phyloP scores from a whole-genome alignment of 805 yeast genomes.

The Saturnispora hagleri region DNA sequence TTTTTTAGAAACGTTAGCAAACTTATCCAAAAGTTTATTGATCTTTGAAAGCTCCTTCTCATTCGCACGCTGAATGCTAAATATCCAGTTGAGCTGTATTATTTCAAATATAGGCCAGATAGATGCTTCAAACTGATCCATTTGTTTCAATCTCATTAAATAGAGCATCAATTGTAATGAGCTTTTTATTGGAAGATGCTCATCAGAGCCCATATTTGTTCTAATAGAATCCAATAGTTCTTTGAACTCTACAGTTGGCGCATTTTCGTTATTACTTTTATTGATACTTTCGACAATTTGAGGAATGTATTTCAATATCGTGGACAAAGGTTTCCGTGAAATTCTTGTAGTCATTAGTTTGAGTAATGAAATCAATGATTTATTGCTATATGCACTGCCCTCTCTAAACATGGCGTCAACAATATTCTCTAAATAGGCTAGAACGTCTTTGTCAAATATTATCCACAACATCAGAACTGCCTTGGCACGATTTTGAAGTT shows the following conservation, averaged over 20 bases:
- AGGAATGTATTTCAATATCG: slow-evolving; percentile 14
- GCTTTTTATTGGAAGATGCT: slow-evolving; percentile 7
- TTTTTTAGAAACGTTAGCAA: background rate
- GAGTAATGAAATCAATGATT: slow-evolving; percentile 8
- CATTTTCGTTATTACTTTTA: slow-evolving; percentile 1
- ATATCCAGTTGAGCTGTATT: slow-evolving; percentile 7
- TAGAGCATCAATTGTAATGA: slow-evolving; percentile 11
- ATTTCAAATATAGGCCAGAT: slow-evolving; percentile 2
- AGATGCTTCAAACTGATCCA: background rate
- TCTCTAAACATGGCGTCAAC: slow-evolving; percentile 14
- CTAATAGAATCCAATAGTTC: slow-evolving; percentile 11
- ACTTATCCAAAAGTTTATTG: slow-evolving; percentile 6
- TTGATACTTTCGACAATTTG: slow-evolving; percentile 15
- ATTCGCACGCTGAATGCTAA: slow-evolving; percentile 1
- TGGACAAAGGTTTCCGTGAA: slow-evolving; percentile 14
- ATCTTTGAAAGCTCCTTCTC: slow-evolving; percentile 6
- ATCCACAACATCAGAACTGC: slow-evolving; percentile 23
- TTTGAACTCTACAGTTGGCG: slow-evolving; percentile 9
- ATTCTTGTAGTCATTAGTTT: slow-evolving; percentile 6
- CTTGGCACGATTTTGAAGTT: slow-evolving; percentile 25
- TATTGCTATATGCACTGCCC: slow-evolving; percentile 7
- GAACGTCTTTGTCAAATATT: slow-evolving; percentile 23
- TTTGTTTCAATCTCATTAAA: slow-evolving; percentile 11
- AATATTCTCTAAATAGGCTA: slow-evolving; percentile 16
- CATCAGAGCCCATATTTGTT: slow-evolving; percentile 4